A percentile compares a stretch with the other conserved stretches of the same genome.
Evolutionary conservation across 1,139 yeast genomes (phyloP).

Genomic region (Pichia sp.): DNA sequence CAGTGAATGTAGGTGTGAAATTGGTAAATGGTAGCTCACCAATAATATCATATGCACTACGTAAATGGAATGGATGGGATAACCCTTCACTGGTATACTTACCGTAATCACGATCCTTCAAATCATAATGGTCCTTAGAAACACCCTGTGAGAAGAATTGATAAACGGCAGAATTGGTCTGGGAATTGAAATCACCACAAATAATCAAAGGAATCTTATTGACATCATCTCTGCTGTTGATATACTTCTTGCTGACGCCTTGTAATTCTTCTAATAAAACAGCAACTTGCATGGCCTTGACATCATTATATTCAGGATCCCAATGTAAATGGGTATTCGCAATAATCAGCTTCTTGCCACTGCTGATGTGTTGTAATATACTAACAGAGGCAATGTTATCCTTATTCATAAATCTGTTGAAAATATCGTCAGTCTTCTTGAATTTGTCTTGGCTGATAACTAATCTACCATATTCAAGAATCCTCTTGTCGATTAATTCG

Average conservation of each 20-base stretch:
- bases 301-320: constrained; percentile 98
- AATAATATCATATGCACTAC: constrained; percentile 79
- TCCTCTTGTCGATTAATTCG: constrained; percentile 65
- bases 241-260: constrained; percentile 50
- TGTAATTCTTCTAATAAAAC: constrained; percentile 87
- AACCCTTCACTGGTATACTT: constrained; percentile 88
- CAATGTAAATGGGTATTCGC: constrained; percentile 96
- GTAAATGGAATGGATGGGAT: constrained; percentile 74
- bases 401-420: constrained; percentile 94
- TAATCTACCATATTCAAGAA: constrained; percentile 82
- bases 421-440: constrained; percentile 90
- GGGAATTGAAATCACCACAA: constrained; percentile 97
- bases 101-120: constrained; percentile 89
- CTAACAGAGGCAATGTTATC: constrained; percentile 87
- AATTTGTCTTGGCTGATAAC: constrained; percentile 88
- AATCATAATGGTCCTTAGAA: constrained; percentile 72
- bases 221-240: constrained; percentile 26
- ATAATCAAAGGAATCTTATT: constrained; percentile 69
- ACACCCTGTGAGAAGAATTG: constrained; percentile 81
- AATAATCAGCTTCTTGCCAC: constrained; percentile 71
- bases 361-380: constrained; percentile 69
- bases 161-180: constrained; percentile 85
- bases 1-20: constrained; percentile 89
- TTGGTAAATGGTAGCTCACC: constrained; percentile 95
- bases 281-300: constrained; percentile 93